phyloP scores from a whole-genome alignment of 108 stramenopile genomes.

The Parietichytrium sp. region DNA sequence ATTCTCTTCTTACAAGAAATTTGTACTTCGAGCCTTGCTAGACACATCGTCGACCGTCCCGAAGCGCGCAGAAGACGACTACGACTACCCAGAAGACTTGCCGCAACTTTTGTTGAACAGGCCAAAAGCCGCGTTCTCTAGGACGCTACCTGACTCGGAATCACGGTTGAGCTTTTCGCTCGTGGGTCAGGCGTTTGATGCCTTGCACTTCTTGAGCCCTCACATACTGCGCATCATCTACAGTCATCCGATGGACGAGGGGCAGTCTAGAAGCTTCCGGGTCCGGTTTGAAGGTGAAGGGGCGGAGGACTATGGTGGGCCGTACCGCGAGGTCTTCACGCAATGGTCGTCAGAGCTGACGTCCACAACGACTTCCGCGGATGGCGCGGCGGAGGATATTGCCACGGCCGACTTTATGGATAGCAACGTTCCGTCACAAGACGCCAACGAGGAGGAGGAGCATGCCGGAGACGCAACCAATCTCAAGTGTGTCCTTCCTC shows the following conservation, averaged over 20 bases:
- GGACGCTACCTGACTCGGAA: conserved; percentile 28
- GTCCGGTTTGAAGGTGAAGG: conserved; percentile 72
- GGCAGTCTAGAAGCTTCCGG: conserved; percentile 52
- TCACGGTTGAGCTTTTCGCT: conserved; percentile 29
- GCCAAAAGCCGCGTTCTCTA: conserved; percentile 41
- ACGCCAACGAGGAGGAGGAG: not conserved
- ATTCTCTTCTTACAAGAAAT: conserved; percentile 44
- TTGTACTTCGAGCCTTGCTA: conserved; percentile 39
- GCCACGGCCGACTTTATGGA: not conserved
- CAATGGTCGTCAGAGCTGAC: conserved; percentile 34
- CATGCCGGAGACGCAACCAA: not conserved
- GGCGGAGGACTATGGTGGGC: conserved; percentile 96
- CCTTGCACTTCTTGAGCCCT: conserved; percentile 45
- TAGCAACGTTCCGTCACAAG: not conserved
- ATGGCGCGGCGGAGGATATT: not conserved
- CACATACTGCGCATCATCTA: conserved; percentile 55
- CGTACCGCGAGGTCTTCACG: conserved; percentile 85
- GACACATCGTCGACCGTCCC: conserved; percentile 49
- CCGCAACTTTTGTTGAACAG: conserved; percentile 59
- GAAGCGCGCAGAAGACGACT: conserved; percentile 62
- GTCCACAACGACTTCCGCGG: not conserved
- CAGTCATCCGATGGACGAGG: conserved; percentile 64
- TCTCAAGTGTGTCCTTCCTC: conserved; percentile 41
- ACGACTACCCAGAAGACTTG: conserved; percentile 65
- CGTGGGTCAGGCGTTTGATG: conserved; percentile 49